Evolutionary conservation across 257 asterid genomes (phyloP).

Genomic region (Petrea volubilis): DNA sequence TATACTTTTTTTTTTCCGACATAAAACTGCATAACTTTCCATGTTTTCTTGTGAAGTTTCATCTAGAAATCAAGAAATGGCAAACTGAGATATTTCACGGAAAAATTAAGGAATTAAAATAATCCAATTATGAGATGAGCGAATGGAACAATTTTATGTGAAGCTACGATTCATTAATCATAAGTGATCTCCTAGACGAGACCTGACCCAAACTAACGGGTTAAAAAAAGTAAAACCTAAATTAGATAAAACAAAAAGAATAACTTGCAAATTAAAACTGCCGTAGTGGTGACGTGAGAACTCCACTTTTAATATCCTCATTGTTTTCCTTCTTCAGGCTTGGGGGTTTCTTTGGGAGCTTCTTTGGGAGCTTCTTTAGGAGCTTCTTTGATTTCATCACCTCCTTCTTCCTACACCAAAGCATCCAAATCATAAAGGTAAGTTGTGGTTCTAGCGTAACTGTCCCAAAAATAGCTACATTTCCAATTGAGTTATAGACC

Average conservation of each 20-base stretch:
- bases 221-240: background rate
- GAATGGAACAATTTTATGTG: background rate
- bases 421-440: background rate
- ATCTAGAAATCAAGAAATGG: background rate
- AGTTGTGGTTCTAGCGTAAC: background rate
- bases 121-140: background rate
- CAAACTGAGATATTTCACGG: background rate
- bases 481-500: no score
- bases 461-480: background rate
- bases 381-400: constrained; percentile 77
- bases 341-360: no score
- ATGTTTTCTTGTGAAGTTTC: no score
- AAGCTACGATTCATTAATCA: background rate
- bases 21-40: background rate
- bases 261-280: constrained; percentile 32
- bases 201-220: constrained; percentile 1
- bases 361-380: constrained; percentile 30
- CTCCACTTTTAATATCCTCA: constrained; percentile 22
- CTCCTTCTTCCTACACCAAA: constrained; percentile 63
- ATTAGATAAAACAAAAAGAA: background rate
- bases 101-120: background rate
- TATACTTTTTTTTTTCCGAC: no score
- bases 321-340: constrained; percentile 41
- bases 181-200: constrained; percentile 11
- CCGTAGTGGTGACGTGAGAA: constrained; percentile 22